Evolutionary conservation across 2,329 filamentous ascomycete genomes (phyloP), one percentile per base, ranked within the genome.

Genomic region (Colletotrichum sp.): DNA sequence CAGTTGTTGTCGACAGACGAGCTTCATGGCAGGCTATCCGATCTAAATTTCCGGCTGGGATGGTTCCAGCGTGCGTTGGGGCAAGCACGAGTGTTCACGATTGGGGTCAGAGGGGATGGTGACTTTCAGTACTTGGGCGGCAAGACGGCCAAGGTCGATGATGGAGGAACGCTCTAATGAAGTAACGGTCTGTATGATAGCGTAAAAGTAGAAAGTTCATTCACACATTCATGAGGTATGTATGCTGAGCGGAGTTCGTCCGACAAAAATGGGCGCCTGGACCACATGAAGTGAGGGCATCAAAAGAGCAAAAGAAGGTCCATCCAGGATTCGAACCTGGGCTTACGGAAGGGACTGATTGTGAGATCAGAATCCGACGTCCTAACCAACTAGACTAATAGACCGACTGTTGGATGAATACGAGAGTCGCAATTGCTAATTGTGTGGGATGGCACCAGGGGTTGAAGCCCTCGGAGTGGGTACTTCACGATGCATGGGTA

Each of bases 321-420:
- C 66, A 68, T 68, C 66, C 66, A 68, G 66, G 66, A 68, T 68
- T 68, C 66, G 66, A 68, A 68, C 66, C 66, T 68, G 66, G 66
- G 66, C 66, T 28, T 68, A 68, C 66, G 66, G 66, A 68, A 68
- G 52, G 15, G 10, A 44, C 52, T 60, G 24, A 39, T 12, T 6
- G 8, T 60, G 28, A 18, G 9, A 30, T 68, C 66, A 68, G 66
- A 68, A 68, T 68, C 66, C 66, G 66, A 68, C 66, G 66, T 68
- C 66, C 66, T 68, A 68, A 68, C 66, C 66, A 68, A 68, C 66
- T 68, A 68, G 66, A 68, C 66, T 68, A 68, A 68, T 68, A 68
- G 66, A 68, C 66, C 66, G 3, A 3, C 26, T 24, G 6, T 5
- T 18, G 4, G 2, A n/a, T 60, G n/a, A 3, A 1, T 13, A n/a